Evolutionary conservation across 2,329 filamentous ascomycete genomes (phyloP).

Genomic region (Fusarium tuaranense): DNA sequence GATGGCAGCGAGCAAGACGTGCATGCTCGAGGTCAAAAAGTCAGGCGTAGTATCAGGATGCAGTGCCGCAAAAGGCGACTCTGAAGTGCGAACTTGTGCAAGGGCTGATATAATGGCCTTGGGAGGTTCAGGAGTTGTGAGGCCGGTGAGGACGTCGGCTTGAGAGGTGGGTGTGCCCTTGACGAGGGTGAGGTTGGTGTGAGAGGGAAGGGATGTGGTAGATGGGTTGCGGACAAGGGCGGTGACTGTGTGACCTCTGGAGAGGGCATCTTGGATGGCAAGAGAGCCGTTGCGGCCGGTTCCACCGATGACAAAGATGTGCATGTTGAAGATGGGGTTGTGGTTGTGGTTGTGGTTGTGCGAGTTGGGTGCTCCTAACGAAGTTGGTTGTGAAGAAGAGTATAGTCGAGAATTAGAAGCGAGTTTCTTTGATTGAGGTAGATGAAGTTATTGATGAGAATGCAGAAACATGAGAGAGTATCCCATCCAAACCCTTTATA

Average conservation of each 20-base stretch:
- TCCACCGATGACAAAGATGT: slow-evolving; percentile 29
- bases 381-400: background rate
- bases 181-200: slow-evolving; percentile 17
- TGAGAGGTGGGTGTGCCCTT: slow-evolving; percentile 23
- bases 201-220: background rate
- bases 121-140: background rate
- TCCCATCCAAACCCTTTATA: slow-evolving; percentile 19
- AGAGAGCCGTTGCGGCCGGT: slow-evolving; percentile 33
- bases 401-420: background rate
- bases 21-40: slow-evolving; percentile 26
- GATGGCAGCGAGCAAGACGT: background rate
- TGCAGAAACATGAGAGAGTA: background rate
- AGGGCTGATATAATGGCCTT: slow-evolving; percentile 15
- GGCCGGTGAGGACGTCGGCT: slow-evolving; percentile 1
- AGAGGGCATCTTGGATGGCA: slow-evolving; percentile 17
- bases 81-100: slow-evolving; percentile 13
- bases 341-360: background rate
- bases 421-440: background rate
- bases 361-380: background rate
- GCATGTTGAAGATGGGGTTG: slow-evolving; percentile 10
- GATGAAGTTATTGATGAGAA: background rate
- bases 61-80: slow-evolving; percentile 13
- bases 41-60: slow-evolving; percentile 24
- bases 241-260: slow-evolving; percentile 15
- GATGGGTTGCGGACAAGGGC: slow-evolving; percentile 19